Evolutionary conservation across 371 early-diverging fungal genomes (phyloP).

Genomic region (Haplosporangium sp.): DNA sequence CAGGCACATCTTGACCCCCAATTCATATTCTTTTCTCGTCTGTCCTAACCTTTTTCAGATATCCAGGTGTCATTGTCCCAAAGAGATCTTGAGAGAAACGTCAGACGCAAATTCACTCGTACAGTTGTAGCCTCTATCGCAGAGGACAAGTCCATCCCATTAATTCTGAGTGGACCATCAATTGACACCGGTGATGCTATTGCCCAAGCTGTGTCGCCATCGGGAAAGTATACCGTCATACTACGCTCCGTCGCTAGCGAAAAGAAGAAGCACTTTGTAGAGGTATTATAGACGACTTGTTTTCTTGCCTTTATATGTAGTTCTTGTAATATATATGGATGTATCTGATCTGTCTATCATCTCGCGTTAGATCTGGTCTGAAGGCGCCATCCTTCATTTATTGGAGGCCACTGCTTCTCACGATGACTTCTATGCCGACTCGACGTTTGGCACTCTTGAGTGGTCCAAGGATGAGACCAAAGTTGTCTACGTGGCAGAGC

Average conservation of each 20-base stretch:
- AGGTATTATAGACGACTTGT: slow-evolving; percentile 30
- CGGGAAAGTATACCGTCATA: slow-evolving; percentile 30
- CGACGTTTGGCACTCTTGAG: slow-evolving; percentile 71
- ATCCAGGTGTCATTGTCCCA: slow-evolving; percentile 57
- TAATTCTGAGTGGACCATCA: slow-evolving; percentile 48
- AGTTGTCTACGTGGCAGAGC: slow-evolving; percentile 73
- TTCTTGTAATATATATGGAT: too few relatives aligned
- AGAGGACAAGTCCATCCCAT: slow-evolving; percentile 21
- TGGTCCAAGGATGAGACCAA: slow-evolving; percentile 66
- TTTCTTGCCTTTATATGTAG: neutral
- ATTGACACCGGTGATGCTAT: slow-evolving; percentile 41
- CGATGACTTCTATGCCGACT: slow-evolving; percentile 73
- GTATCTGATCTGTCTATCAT: neutral
- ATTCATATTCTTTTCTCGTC: neutral
- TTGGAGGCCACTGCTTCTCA: slow-evolving; percentile 69
- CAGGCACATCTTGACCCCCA: neutral
- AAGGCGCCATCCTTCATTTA: slow-evolving; percentile 54
- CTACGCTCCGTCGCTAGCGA: slow-evolving; percentile 49
- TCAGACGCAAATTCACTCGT: slow-evolving; percentile 55
- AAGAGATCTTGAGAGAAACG: slow-evolving; percentile 62
- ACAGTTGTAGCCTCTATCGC: slow-evolving; percentile 40
- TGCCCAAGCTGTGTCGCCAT: slow-evolving; percentile 42
- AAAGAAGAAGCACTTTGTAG: slow-evolving; percentile 60
- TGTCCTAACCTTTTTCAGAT: slow-evolving; percentile 14
- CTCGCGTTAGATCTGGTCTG: slow-evolving; percentile 60